Evolutionary conservation across 2,329 filamentous ascomycete genomes (phyloP).

Genomic region (Colletotrichum falcatum): DNA sequence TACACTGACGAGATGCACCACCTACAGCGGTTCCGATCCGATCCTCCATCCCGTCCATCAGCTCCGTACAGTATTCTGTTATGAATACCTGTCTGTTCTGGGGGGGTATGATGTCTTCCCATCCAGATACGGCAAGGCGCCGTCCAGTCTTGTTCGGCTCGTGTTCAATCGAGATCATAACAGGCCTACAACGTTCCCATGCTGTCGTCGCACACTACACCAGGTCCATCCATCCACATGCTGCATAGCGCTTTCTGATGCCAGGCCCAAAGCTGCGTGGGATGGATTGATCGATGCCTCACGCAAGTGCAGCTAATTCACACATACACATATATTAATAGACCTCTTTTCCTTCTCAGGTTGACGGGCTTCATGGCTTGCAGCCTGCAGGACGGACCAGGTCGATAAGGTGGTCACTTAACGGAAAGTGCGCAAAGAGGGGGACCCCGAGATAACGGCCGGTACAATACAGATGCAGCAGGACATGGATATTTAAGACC

Average conservation of each 20-base stretch:
- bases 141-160: slow-evolving; percentile 17
- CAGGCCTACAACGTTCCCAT: slow-evolving; percentile 5
- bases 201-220: slow-evolving; percentile 25
- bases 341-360: slow-evolving; percentile 2
- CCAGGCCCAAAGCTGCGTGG: slow-evolving; percentile 29
- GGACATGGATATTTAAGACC: slow-evolving; percentile 9
- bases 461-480: slow-evolving; percentile 30
- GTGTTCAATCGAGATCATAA: slow-evolving; percentile 39
- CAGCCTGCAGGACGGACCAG: slow-evolving; percentile 34
- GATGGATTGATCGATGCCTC: slow-evolving; percentile 35
- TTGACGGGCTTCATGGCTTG: slow-evolving; percentile 37
- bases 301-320: slow-evolving; percentile 31
- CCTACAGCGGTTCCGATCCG: slow-evolving; percentile 4
- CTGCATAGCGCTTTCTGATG: slow-evolving; percentile 38
- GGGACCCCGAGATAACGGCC: slow-evolving; percentile 30
- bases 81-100: slow-evolving; percentile 23
- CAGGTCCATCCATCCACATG: slow-evolving; percentile 27
- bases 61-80: slow-evolving; percentile 3
- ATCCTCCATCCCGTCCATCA: not conserved
- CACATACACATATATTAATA: not conserved
- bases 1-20: slow-evolving; percentile 10
- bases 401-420: slow-evolving; percentile 24
- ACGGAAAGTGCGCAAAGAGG: slow-evolving; percentile 8
- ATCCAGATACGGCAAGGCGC: slow-evolving; percentile 26
- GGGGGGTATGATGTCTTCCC: slow-evolving; percentile 18